A percentile compares a stretch with the other conserved stretches of the same genome.
These are phyloP conservation scores for Meyerozyma elateridarum DNA, from an alignment of 1,139 yeast genomes.

Conservation along the genomic window DNA sequence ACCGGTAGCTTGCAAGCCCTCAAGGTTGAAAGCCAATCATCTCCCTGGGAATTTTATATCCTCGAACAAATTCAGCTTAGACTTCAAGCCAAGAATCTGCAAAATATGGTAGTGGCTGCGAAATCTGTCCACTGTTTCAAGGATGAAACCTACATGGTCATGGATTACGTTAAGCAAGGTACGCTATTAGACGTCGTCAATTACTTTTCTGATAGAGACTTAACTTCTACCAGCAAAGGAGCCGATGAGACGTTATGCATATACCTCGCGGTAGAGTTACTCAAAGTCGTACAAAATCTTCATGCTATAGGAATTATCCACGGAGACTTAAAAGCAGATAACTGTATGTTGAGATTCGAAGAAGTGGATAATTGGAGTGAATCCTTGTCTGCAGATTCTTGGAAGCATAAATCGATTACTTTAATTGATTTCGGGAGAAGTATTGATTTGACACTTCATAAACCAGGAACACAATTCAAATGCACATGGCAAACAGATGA, in stretches of 20 bases:
- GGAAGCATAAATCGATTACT: slow-evolving; percentile 55
- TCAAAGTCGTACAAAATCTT: slow-evolving; percentile 55
- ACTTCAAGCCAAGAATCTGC: slow-evolving; percentile 14
- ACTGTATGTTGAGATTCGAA: slow-evolving; percentile 69
- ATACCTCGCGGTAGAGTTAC: slow-evolving; percentile 59
- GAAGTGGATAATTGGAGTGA: slow-evolving; percentile 17
- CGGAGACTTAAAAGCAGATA: slow-evolving; percentile 84
- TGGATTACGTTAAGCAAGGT: slow-evolving; percentile 71
- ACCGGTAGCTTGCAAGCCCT: slow-evolving; percentile 59
- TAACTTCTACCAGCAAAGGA: neutral
- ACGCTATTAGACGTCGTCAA: slow-evolving; percentile 74
- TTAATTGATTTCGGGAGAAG: slow-evolving; percentile 85
- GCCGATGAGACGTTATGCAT: slow-evolving; percentile 62
- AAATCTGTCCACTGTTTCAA: slow-evolving; percentile 51
- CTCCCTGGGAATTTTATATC: slow-evolving; percentile 81
- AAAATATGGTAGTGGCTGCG: slow-evolving; percentile 41
- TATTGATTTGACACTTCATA: slow-evolving; percentile 60
- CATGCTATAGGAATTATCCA: slow-evolving; percentile 70
- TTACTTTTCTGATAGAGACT: slow-evolving; percentile 13
- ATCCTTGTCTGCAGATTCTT: slow-evolving; percentile 33
- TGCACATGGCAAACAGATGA: slow-evolving; percentile 62
- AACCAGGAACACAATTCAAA: slow-evolving; percentile 46
- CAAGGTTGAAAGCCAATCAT: slow-evolving; percentile 68
- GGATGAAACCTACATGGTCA: slow-evolving; percentile 71
- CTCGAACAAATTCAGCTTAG: slow-evolving; percentile 50